Percentiles rank a stretch among this genome's conserved stretches.
Evolutionary conservation across 2,329 filamentous ascomycete genomes (phyloP).

Genomic region (Calonectria ilicicola): DNA sequence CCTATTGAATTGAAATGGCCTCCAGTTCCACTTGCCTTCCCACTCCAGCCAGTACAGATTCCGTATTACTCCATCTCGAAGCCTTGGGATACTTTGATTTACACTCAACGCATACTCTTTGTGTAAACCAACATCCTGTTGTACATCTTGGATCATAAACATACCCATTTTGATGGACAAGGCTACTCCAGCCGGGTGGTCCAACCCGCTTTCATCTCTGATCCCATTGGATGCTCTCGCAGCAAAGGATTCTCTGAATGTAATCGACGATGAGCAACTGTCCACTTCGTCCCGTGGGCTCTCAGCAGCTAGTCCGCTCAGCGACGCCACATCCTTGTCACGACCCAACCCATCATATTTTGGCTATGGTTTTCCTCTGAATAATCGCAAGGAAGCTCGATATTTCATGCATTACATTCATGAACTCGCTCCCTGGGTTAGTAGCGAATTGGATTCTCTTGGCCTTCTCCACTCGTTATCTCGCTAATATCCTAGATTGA

Average conservation of each 20-base stretch:
- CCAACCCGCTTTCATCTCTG: not conserved
- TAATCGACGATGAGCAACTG: not conserved
- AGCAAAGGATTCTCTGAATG: not conserved
- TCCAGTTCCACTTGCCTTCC: not conserved
- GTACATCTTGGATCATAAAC: too few relatives aligned
- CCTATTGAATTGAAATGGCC: not conserved
- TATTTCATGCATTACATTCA: not conserved
- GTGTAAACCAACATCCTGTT: not conserved
- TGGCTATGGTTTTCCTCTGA: not conserved
- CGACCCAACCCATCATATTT: not conserved
- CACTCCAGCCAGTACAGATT: not conserved
- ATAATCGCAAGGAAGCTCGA: not conserved
- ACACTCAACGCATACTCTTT: not conserved
- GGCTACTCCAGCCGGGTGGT: not conserved
- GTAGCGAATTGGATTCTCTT: not conserved
- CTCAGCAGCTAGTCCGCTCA: not conserved
- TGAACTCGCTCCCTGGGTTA: not conserved
- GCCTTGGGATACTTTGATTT: not conserved
- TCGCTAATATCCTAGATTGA: not conserved
- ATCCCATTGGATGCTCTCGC: not conserved
- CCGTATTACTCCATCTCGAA: not conserved
- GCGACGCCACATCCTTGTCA: not conserved
- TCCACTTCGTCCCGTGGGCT: not conserved
- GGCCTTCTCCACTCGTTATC: not conserved
- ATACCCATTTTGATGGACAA: not conserved